These are phyloP conservation scores for Datura wrightii DNA, from an alignment of 257 asterid genomes.

Conservation along the genomic window DNA sequence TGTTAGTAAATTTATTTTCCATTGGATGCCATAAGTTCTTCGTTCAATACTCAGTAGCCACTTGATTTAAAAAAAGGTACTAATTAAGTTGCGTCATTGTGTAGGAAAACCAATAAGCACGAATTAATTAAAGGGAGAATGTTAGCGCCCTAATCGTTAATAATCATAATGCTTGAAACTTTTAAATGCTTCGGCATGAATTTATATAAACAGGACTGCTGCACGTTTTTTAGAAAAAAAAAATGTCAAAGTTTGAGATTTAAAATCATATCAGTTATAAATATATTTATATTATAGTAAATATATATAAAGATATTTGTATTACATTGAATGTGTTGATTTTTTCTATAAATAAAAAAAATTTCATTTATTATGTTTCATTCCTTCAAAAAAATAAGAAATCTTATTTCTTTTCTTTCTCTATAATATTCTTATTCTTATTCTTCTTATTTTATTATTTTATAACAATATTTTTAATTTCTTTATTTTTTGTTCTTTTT, in stretches of 20 bases:
- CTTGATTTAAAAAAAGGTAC: not conserved
- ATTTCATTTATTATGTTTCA: no score
- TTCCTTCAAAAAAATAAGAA: no score
- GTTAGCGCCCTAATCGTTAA: not conserved
- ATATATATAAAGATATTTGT: no score
- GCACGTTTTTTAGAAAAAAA: not conserved
- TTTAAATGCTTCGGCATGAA: not conserved
- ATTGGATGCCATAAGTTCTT: not conserved
- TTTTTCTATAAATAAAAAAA: no score
- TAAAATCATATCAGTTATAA: no score
- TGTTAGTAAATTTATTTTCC: not conserved
- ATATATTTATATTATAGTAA: no score
- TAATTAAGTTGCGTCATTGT: not conserved
- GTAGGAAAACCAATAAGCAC: not conserved
- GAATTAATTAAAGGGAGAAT: not conserved
- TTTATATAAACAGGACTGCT: not conserved
- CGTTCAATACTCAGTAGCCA: not conserved
- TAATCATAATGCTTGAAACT: not conserved
- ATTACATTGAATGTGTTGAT: no score
- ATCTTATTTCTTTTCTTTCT: no score
- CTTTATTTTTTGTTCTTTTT: not conserved
- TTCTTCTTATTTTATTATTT: no score
- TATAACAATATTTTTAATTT: no score
- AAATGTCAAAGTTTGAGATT: not conserved
- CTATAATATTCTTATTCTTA: no score